phyloP scores from a whole-genome alignment of 2,329 filamentous ascomycete genomes.

The Fusarium domesticum region DNA sequence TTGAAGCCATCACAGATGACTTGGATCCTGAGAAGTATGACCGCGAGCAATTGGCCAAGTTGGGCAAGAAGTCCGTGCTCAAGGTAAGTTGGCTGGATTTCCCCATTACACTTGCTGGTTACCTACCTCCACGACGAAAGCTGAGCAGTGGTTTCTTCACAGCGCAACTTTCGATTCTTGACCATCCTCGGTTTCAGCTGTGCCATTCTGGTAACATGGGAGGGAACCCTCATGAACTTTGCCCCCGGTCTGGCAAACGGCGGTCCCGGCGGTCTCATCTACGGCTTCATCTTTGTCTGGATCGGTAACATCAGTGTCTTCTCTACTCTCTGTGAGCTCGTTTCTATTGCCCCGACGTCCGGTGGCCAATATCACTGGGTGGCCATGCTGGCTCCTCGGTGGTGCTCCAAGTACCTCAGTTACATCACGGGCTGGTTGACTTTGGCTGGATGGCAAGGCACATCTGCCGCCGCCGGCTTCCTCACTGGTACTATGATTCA shows the following conservation, averaged over 20 bases:
- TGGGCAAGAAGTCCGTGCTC: constrained; percentile 25
- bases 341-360: constrained; percentile 23
- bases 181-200: constrained; percentile 29
- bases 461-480: constrained; percentile 21
- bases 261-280: constrained; percentile 41
- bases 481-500: constrained; percentile 29
- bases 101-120: too few species aligned
- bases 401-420: constrained; percentile 31
- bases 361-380: constrained; percentile 27
- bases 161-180: constrained; percentile 27
- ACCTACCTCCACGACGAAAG: too few species aligned
- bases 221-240: constrained; percentile 28
- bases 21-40: constrained; percentile 22
- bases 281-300: constrained; percentile 52
- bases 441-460: constrained; percentile 28
- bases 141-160: background rate
- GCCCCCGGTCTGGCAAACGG: constrained; percentile 25
- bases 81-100: constrained; percentile 9
- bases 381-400: constrained; percentile 22
- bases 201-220: constrained; percentile 29
- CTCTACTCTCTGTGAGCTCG: constrained; percentile 23
- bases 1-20: constrained; percentile 4
- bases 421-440: constrained; percentile 29
- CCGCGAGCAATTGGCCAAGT: constrained; percentile 19
- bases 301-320: constrained; percentile 37